phyloP scores from a whole-genome alignment of 192 early-diverging fungal species.

The Rhizophagus sp. region DNA sequence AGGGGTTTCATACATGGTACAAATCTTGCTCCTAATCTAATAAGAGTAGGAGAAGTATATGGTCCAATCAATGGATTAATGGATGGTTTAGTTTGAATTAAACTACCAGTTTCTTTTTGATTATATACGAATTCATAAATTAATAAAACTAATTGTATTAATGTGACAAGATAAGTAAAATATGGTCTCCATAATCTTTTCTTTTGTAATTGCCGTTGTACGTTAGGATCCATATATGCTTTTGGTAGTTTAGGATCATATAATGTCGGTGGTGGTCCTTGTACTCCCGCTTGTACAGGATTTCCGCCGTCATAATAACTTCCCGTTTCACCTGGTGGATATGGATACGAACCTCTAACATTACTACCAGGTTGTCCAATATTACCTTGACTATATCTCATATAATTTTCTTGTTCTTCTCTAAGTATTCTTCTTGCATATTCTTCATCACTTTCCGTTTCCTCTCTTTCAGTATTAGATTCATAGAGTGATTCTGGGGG shows the following conservation, averaged over 20 bases:
- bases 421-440: conserved; percentile 8
- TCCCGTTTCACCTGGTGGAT: neutral
- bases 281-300: neutral
- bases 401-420: conserved; percentile 10
- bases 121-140: conserved; percentile 59
- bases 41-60: conserved; percentile 46
- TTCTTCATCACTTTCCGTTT: conserved; percentile 13
- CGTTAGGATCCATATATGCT: conserved; percentile 40
- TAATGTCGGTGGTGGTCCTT: neutral
- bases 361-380: too few species aligned
- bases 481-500: conserved; percentile 11
- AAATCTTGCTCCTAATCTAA: conserved; percentile 73
- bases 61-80: conserved; percentile 87
- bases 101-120: conserved; percentile 53
- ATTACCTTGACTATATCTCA: neutral
- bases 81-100: conserved; percentile 63
- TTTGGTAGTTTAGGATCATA: conserved; percentile 28
- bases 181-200: conserved; percentile 38
- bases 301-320: neutral
- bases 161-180: conserved; percentile 49
- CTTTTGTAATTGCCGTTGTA: conserved; percentile 36
- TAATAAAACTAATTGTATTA: conserved; percentile 46
- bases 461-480: neutral
- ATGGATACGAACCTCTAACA: neutral
- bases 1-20: conserved; percentile 74